Evolutionary conservation across 2,329 filamentous ascomycete genomes (phyloP).

Genomic region (Alternaria conjuncta): DNA sequence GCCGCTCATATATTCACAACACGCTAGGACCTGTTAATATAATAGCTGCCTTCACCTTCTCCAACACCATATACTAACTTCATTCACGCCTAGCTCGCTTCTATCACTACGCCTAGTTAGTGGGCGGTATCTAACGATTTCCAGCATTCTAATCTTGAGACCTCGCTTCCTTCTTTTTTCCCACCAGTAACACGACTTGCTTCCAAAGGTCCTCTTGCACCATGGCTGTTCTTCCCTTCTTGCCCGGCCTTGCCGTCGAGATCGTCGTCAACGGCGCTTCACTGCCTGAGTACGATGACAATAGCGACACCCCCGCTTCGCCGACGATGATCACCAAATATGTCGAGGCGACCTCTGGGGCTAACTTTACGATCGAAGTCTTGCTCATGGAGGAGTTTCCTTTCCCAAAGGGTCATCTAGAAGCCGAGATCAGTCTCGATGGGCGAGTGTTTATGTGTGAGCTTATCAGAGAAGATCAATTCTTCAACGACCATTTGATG

Average conservation of each 20-base stretch:
- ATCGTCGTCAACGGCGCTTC: neutral
- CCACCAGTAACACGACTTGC: neutral
- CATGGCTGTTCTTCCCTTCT: neutral
- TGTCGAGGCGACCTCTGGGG: neutral
- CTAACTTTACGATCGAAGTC: neutral
- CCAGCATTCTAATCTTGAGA: neutral
- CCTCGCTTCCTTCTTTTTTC: neutral
- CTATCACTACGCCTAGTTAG: neutral
- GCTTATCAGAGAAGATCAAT: no score
- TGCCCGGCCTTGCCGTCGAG: neutral
- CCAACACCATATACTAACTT: neutral
- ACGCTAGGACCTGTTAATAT: neutral
- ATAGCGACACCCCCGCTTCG: neutral
- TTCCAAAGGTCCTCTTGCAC: fast-evolving
- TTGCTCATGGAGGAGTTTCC: neutral
- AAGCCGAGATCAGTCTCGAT: neutral
- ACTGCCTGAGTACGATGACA: neutral
- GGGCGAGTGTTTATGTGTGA: no score
- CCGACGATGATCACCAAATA: neutral
- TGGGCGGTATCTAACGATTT: neutral
- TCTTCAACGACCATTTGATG: no score
- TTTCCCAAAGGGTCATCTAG: neutral
- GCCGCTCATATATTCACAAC: neutral
- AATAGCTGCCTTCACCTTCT: neutral
- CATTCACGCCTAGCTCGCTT: neutral